Conservation (phyloP, 257 asterid species). For the Solanum chmielewskii region DNA sequence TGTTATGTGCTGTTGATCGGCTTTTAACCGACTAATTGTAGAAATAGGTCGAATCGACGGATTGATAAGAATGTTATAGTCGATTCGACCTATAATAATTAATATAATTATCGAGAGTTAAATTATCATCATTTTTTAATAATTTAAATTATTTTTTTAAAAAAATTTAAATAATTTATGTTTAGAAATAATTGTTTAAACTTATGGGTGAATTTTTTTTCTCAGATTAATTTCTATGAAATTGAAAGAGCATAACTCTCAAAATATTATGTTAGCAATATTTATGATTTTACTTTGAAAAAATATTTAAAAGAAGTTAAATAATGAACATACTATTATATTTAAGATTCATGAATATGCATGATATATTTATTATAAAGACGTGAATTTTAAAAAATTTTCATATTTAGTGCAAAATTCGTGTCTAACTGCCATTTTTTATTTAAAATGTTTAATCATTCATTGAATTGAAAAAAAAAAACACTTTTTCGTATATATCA, state of each 20-base stretch:
- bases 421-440: not conserved
- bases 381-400: not conserved
- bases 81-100: not conserved
- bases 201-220: not conserved
- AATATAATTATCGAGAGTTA: too few species aligned
- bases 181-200: too few species aligned
- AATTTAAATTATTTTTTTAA: not conserved
- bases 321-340: too few species aligned
- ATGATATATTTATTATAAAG: not conserved
- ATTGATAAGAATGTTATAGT: too few species aligned
- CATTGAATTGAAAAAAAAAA: too few species aligned
- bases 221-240: too few species aligned
- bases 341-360: not conserved
- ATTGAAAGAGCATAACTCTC: not conserved
- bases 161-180: not conserved
- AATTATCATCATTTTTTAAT: too few species aligned
- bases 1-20: not conserved
- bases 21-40: not conserved
- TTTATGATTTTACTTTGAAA: not conserved
- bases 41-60: not conserved
- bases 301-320: not conserved
- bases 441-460: not conserved
- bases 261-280: too few species aligned
- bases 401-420: not conserved
- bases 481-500: not conserved